Evolutionary conservation across 371 early-diverging fungal species (phyloP).

Genomic region (Mucor piriformis): DNA sequence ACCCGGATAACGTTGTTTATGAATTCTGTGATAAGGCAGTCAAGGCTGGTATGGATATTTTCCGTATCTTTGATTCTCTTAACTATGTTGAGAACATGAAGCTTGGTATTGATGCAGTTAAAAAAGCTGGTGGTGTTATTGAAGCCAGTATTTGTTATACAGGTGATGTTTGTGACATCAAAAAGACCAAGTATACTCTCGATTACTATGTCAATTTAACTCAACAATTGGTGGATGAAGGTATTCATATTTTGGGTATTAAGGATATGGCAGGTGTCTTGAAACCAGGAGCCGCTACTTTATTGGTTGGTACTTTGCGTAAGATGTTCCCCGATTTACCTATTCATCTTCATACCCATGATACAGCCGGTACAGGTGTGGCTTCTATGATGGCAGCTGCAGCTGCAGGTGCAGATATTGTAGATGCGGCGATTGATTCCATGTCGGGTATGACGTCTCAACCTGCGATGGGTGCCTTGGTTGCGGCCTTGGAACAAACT

Average conservation of each 20-base stretch:
- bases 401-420: constrained; percentile 90
- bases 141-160: constrained; percentile 93
- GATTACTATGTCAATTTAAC: constrained; percentile 89
- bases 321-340: constrained; percentile 84
- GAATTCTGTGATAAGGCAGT: constrained; percentile 92
- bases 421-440: constrained; percentile 89
- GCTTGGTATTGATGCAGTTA: constrained; percentile 91
- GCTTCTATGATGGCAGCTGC: constrained; percentile 92
- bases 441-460: constrained; percentile 95
- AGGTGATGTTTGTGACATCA: constrained; percentile 85
- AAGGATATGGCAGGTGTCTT: constrained; percentile 97
- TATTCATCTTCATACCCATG: constrained; percentile 95
- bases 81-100: constrained; percentile 94
- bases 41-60: constrained; percentile 89
- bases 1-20: constrained; percentile 94
- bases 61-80: constrained; percentile 94
- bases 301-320: constrained; percentile 83
- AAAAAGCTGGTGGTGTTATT: constrained; percentile 90
- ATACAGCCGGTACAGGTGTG: constrained; percentile 95
- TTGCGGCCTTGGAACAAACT: constrained; percentile 78
- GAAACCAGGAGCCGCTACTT: constrained; percentile 85
- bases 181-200: constrained; percentile 75
- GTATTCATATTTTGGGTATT: constrained; percentile 92
- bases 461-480: constrained; percentile 94
- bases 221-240: constrained; percentile 81